These are phyloP conservation scores for Cupressus sempervirens DNA, from an alignment of 75 land plant genomes.

Conservation along the genomic window DNA sequence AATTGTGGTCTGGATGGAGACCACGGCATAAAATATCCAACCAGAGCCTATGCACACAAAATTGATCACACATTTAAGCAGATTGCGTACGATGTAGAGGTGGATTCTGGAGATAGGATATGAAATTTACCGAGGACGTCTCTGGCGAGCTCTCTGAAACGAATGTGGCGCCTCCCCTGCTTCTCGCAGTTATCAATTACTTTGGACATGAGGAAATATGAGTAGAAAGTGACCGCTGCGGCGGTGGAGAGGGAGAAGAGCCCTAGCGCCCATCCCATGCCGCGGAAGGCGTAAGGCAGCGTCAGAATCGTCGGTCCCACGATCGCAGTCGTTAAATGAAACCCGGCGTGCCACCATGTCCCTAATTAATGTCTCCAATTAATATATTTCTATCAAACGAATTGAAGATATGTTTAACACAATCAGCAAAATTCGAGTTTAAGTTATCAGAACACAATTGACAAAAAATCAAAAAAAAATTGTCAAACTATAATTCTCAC, in stretches of 20 bases:
- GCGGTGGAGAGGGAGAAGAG: slow-evolving; percentile 47
- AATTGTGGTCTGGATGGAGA: slow-evolving; percentile 47
- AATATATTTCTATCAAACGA: too few relatives aligned
- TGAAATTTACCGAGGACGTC: slow-evolving; percentile 59
- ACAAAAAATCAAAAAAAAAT: too few relatives aligned
- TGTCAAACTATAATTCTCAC: too few relatives aligned
- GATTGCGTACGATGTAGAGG: background rate
- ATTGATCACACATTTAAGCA: background rate
- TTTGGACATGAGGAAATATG: slow-evolving; percentile 65
- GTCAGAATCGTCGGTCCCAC: slow-evolving; percentile 80
- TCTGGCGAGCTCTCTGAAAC: slow-evolving; percentile 77
- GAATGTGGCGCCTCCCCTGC: slow-evolving; percentile 65
- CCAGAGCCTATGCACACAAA: slow-evolving; percentile 33
- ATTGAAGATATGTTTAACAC: too few relatives aligned
- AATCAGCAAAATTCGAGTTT: too few relatives aligned
- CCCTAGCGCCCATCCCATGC: slow-evolving; percentile 19
- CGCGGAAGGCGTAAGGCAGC: slow-evolving; percentile 68
- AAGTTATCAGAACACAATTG: too few relatives aligned
- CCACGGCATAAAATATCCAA: slow-evolving; percentile 62
- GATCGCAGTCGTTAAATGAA: slow-evolving; percentile 39
- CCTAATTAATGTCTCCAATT: slow-evolving; percentile 25
- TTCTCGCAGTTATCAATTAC: slow-evolving; percentile 74
- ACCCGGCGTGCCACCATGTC: slow-evolving; percentile 67
- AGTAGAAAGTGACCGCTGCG: slow-evolving; percentile 66
- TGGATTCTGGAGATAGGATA: background rate